Percentiles rank a stretch among this genome's conserved stretches.
These are phyloP conservation scores for Prinsepia uniflora DNA, from an alignment of 306 rosid genomes.

Conservation along the genomic window DNA sequence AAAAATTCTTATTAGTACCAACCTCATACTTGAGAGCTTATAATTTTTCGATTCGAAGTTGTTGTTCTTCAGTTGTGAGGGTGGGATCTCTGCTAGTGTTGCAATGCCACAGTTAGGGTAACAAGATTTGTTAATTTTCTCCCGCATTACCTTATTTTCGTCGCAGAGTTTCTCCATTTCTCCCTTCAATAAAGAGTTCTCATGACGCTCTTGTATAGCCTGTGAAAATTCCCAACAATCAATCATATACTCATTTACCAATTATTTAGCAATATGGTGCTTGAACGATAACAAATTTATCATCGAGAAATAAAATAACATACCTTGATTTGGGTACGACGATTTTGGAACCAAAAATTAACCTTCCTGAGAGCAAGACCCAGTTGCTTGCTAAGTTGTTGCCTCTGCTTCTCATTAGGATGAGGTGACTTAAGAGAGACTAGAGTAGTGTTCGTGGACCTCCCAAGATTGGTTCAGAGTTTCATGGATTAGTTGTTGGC, in stretches of 20 bases:
- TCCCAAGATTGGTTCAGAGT: too few species aligned
- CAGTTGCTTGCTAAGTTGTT: constrained; percentile 82
- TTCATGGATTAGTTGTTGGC: neutral
- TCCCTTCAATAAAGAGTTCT: constrained; percentile 71
- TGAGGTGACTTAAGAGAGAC: constrained; percentile 98
- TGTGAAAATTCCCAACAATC: constrained; percentile 16
- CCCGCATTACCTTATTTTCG: constrained; percentile 67
- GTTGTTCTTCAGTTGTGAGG: constrained; percentile 76
- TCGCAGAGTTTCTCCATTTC: constrained; percentile 87
- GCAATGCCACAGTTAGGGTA: constrained; percentile 87
- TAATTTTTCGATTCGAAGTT: constrained; percentile 85
- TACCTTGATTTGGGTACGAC: constrained; percentile 98
- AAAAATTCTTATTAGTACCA: too few species aligned
- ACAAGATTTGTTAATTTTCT: constrained; percentile 61
- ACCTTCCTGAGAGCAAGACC: constrained; percentile 96
- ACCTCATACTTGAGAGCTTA: constrained; percentile 91
- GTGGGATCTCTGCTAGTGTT: constrained; percentile 45
- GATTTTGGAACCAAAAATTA: constrained; percentile 99
- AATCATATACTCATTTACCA: neutral
- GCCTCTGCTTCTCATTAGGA: constrained; percentile 98
- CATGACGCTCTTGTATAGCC: constrained; percentile 99
- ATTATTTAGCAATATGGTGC: neutral
- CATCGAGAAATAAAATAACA: neutral
- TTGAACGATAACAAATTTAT: neutral
- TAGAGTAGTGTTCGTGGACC: too few species aligned